A percentile compares a stretch with the other conserved stretches of the same genome.
Conservation (phyloP, 1,284 basidiomycete species). For the Ceraceosorus guamensis region DNA sequence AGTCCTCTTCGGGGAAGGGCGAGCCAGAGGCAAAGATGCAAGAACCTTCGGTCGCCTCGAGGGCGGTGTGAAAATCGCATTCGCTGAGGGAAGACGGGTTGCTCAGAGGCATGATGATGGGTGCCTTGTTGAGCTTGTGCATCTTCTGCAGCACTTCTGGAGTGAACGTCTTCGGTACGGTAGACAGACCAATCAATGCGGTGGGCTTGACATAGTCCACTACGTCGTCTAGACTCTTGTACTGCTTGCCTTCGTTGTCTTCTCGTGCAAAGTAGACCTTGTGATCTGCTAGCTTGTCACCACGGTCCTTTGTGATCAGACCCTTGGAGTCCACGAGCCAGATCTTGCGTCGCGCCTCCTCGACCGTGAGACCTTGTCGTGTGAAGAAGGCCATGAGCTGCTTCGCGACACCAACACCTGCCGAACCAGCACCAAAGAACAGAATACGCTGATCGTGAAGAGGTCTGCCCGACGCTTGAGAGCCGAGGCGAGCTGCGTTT, state of each 20-base stretch:
- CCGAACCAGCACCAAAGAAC: constrained; percentile 82
- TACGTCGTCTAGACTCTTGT: constrained; percentile 61
- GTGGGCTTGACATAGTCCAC: constrained; percentile 82
- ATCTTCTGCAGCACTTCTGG: constrained; percentile 69
- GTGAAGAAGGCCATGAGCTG: constrained; percentile 46
- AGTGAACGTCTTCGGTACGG: constrained; percentile 74
- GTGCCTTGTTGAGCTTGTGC: constrained; percentile 74
- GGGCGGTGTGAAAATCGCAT: constrained; percentile 68
- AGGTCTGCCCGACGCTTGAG: constrained; percentile 63
- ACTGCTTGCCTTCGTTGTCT: constrained; percentile 41
- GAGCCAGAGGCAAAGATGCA: constrained; percentile 84
- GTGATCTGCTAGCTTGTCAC: constrained; percentile 38
- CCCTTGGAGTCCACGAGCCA: constrained; percentile 46
- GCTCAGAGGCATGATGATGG: constrained; percentile 92
- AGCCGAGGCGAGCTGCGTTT: constrained; percentile 73
- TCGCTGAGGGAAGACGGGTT: constrained; percentile 80
- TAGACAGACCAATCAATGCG: constrained; percentile 81
- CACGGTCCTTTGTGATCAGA: constrained; percentile 41
- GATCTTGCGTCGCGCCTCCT: constrained; percentile 40
- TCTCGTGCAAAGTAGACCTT: constrained; percentile 40
- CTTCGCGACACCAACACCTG: constrained; percentile 63
- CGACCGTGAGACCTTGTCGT: constrained; percentile 33
- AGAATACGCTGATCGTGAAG: constrained; percentile 74
- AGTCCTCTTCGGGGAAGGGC: constrained; percentile 68
- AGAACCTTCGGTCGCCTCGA: constrained; percentile 59